Conservation (phyloP, 2,329 filamentous ascomycete genomes). For the Cryphonectria parasitica region DNA sequence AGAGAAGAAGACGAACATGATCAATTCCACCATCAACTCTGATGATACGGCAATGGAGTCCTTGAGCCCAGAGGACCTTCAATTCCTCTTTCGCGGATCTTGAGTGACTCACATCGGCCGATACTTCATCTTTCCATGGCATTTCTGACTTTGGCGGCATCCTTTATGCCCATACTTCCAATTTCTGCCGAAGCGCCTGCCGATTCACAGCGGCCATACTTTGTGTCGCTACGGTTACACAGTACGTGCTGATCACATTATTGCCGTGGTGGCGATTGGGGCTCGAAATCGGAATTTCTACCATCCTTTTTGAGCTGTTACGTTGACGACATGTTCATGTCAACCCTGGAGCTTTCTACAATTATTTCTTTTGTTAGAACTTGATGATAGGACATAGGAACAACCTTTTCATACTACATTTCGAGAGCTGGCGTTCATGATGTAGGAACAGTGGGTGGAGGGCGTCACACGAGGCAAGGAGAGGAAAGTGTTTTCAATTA, state of each 20-base stretch:
- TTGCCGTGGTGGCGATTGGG: not conserved
- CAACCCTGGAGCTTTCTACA: not conserved
- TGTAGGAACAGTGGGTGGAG: not conserved
- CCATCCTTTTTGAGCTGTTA: not conserved
- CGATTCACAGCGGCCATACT: not conserved
- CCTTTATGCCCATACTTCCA: not conserved
- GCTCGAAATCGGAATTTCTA: not conserved
- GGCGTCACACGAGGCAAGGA: not conserved
- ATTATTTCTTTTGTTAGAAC: not conserved
- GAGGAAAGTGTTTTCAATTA: not conserved
- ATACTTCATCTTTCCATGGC: not conserved
- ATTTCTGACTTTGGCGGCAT: not conserved
- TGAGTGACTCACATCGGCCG: constrained; percentile 33
- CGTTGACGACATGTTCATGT: not conserved
- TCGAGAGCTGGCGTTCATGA: not conserved
- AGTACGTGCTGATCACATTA: not conserved
- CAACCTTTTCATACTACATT: not conserved
- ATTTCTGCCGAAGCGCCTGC: not conserved
- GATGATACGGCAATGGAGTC: constrained; percentile 92
- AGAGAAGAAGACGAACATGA: constrained; percentile 99
- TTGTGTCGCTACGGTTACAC: not conserved
- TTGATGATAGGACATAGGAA: not conserved
- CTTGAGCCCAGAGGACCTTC: constrained; percentile 86
- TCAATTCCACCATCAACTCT: constrained; percentile 93
- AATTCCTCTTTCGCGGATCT: constrained; percentile 87